Evolutionary conservation across 2,329 filamentous ascomycete genomes (phyloP).

Genomic region (Hortaea sp.): DNA sequence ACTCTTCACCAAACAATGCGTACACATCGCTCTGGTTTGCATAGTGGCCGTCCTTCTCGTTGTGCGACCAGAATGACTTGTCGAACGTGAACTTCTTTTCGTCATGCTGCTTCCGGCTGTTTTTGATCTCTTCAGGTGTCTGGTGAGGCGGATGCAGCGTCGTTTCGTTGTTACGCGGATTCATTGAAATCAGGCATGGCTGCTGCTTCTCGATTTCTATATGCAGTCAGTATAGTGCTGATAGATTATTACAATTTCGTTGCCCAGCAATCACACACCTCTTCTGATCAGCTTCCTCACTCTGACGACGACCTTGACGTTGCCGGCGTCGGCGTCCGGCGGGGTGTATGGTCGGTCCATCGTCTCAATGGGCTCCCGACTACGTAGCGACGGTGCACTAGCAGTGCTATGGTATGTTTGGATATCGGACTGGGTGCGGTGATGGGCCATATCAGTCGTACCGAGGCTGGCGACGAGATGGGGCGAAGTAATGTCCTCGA

Average conservation of each 20-base stretch:
- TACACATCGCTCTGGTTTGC: slow-evolving; percentile 90
- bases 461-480: not conserved
- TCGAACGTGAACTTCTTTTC: slow-evolving; percentile 94
- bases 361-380: slow-evolving; percentile 26
- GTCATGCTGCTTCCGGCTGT: slow-evolving; percentile 65
- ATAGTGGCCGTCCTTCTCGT: slow-evolving; percentile 70
- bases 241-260: slow-evolving; percentile 2
- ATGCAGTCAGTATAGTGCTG: slow-evolving; percentile 13
- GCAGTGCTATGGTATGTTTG: slow-evolving; percentile 24
- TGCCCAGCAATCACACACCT: slow-evolving; percentile 23
- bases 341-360: slow-evolving; percentile 23
- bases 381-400: slow-evolving; percentile 36
- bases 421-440: slow-evolving; percentile 10
- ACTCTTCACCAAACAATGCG: slow-evolving; percentile 87
- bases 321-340: slow-evolving; percentile 33
- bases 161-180: slow-evolving; percentile 75
- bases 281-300: slow-evolving; percentile 38
- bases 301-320: slow-evolving; percentile 43
- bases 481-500: slow-evolving; percentile 8
- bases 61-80: slow-evolving; percentile 96
- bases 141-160: slow-evolving; percentile 59
- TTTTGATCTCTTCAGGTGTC: slow-evolving; percentile 25
- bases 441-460: slow-evolving; percentile 3
- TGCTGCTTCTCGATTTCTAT: slow-evolving; percentile 75
- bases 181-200: slow-evolving; percentile 83